These are phyloP conservation scores for Aureobasidium uvarum DNA, from an alignment of 2,329 filamentous ascomycete species.

Conservation along the genomic window DNA sequence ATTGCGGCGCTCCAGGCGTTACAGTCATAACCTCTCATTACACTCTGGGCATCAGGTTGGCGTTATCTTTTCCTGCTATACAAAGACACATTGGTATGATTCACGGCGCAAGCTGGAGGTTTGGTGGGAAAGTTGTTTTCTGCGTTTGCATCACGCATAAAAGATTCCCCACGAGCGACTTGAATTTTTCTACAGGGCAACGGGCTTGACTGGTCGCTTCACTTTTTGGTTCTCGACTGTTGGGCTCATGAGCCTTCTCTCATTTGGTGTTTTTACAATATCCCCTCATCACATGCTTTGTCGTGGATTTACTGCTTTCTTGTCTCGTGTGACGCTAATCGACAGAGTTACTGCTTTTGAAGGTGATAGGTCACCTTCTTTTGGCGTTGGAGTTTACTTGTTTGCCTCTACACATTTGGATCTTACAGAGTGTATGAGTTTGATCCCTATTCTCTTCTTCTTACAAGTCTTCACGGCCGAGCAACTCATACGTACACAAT, in stretches of 20 bases:
- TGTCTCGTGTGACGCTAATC: background rate
- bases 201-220: background rate
- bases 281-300: slow-evolving; percentile 8
- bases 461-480: slow-evolving; percentile 17
- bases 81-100: slow-evolving; percentile 22
- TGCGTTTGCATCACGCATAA: slow-evolving; percentile 25
- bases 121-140: slow-evolving; percentile 15
- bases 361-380: slow-evolving; percentile 1
- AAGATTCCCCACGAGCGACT: slow-evolving; percentile 23
- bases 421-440: background rate
- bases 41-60: slow-evolving; percentile 16
- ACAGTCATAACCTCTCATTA: slow-evolving; percentile 19
- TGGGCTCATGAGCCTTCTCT: slow-evolving; percentile 5
- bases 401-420: background rate
- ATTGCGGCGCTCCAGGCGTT: slow-evolving; percentile 3
- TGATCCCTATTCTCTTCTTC: background rate
- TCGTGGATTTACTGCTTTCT: slow-evolving; percentile 8
- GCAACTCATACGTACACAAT: slow-evolving; percentile 13
- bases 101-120: slow-evolving; percentile 25
- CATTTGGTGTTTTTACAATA: slow-evolving; percentile 21
- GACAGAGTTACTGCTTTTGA: background rate
- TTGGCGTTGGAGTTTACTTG: background rate
- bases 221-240: background rate
- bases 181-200: background rate
- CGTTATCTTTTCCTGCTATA: slow-evolving; percentile 22